Percentiles rank a stretch among this genome's conserved stretches.
Conservation (phyloP, 2,329 filamentous ascomycete genomes). For the Alternaria viburni region DNA sequence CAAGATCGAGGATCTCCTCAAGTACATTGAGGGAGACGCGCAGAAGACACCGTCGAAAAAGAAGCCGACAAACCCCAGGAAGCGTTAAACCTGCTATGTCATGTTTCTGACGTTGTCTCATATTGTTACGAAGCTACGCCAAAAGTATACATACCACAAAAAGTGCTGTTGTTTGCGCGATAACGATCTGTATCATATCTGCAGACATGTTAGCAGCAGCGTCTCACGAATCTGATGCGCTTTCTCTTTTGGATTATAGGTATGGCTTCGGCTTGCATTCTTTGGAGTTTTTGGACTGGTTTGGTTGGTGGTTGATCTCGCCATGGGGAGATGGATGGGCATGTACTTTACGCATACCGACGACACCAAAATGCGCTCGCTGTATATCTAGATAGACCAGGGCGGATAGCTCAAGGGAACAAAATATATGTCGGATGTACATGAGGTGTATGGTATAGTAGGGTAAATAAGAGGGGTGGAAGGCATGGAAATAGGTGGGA, state of each 20-base stretch:
- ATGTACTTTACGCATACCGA: not conserved
- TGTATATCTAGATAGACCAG: not conserved
- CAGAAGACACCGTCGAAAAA: constrained; percentile 55
- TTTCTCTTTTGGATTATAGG: not conserved
- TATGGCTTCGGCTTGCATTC: not conserved
- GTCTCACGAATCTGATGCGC: not conserved
- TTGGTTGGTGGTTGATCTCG: too few species aligned
- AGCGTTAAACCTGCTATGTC: constrained; percentile 13
- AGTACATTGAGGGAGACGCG: constrained; percentile 82
- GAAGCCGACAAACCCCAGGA: constrained; percentile 53
- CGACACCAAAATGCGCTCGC: not conserved
- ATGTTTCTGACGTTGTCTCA: not conserved
- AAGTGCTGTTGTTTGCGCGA: not conserved
- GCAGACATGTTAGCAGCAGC: not conserved
- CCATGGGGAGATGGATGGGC: not conserved
- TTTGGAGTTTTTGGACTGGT: not conserved
- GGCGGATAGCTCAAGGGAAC: not conserved
- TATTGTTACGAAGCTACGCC: not conserved
- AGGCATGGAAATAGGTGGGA: not conserved
- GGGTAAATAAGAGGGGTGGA: not conserved
- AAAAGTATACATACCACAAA: not conserved
- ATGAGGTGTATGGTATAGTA: not conserved
- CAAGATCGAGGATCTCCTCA: constrained; percentile 90
- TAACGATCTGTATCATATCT: not conserved
- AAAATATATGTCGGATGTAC: not conserved